These are phyloP conservation scores for Mimosa bimucronata DNA, from an alignment of 306 rosid genomes.

Conservation along the genomic window DNA sequence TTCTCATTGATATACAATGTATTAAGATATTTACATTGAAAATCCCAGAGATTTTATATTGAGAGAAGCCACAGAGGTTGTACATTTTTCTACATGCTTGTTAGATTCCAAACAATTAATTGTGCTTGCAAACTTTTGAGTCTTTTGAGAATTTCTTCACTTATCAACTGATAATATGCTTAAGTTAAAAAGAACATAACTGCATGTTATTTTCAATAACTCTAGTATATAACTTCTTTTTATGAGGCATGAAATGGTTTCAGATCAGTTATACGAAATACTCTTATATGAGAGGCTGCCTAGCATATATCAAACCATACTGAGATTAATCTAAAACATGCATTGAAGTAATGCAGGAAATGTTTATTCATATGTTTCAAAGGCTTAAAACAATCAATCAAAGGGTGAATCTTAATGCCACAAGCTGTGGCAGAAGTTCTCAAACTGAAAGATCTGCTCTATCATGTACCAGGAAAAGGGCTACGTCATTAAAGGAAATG, in stretches of 20 bases:
- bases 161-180: not conserved
- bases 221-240: not conserved
- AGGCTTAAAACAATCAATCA: not conserved
- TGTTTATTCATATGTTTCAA: not conserved
- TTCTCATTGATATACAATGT: conserved; percentile 14
- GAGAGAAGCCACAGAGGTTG: not conserved
- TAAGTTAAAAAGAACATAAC: not conserved
- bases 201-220: not conserved
- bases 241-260: conserved; percentile 11
- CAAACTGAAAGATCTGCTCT: not conserved
- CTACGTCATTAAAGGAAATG: not conserved
- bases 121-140: not conserved
- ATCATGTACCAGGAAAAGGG: not conserved
- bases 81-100: not conserved
- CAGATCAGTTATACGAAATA: not conserved
- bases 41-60: not conserved
- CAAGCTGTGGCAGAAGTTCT: not conserved
- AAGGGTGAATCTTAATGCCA: not conserved
- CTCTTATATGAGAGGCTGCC: not conserved
- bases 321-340: not conserved
- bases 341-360: not conserved
- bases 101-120: not conserved
- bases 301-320: not conserved
- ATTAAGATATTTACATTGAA: not conserved
- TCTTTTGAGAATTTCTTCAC: not conserved